Percentiles rank a stretch among this genome's conserved stretches.
These are phyloP conservation scores for Fomitopsis pulvina DNA, from an alignment of 768 basidiomycete species.

Conservation along the genomic window DNA sequence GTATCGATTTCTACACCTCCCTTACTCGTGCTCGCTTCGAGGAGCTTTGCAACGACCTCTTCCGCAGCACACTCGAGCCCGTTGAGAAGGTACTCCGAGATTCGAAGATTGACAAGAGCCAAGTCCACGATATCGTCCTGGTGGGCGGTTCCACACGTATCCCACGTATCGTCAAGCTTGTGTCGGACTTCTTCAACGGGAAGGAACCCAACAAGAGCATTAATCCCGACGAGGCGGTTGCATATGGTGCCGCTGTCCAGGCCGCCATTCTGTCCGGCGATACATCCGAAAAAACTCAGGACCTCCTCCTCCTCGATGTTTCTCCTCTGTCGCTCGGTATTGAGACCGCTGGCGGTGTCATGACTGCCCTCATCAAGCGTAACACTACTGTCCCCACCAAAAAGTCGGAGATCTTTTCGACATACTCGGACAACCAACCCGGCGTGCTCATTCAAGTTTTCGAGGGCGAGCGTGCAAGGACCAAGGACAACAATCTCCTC, in stretches of 20 bases:
- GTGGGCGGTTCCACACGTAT: slow-evolving; percentile 99
- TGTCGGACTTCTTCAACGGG: slow-evolving; percentile 98
- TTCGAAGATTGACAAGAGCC: slow-evolving; percentile 95
- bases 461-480: slow-evolving; percentile 97
- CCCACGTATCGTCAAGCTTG: slow-evolving; percentile 93
- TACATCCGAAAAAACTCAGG: slow-evolving; percentile 96
- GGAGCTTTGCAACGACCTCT: slow-evolving; percentile 91
- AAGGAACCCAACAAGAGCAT: slow-evolving; percentile 99
- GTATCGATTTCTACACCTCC: slow-evolving; percentile 97
- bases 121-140: slow-evolving; percentile 95
- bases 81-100: slow-evolving; percentile 98
- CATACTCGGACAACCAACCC: slow-evolving; percentile 97
- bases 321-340: slow-evolving; percentile 89
- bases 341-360: slow-evolving; percentile 98
- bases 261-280: slow-evolving; percentile 97
- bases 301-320: slow-evolving; percentile 93
- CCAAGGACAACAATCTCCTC: slow-evolving; percentile 97
- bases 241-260: slow-evolving; percentile 98
- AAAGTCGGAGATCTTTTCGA: slow-evolving; percentile 98
- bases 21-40: slow-evolving; percentile 98
- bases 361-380: slow-evolving; percentile 97
- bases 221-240: slow-evolving; percentile 99
- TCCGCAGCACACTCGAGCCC: slow-evolving; percentile 89
- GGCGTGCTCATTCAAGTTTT: slow-evolving; percentile 97
- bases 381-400: slow-evolving; percentile 99